A percentile compares a stretch with the other conserved stretches of the same genome.
Conservation (phyloP, 2,329 filamentous ascomycete genomes). For the Colletotrichum salicis region DNA sequence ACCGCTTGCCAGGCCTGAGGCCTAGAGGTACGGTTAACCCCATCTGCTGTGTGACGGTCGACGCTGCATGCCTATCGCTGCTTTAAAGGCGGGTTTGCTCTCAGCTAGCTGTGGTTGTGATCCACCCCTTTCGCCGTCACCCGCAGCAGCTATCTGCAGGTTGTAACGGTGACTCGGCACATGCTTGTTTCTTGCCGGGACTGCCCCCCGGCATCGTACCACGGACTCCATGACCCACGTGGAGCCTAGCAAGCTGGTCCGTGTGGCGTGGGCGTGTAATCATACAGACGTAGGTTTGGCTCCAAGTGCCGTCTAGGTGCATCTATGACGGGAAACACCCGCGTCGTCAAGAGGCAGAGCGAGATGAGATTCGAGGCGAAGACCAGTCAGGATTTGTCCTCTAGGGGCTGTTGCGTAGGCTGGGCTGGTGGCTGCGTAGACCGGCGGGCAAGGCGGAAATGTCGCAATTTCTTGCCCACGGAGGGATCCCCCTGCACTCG, state of each 20-base stretch:
- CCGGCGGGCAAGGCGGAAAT: constrained; percentile 17
- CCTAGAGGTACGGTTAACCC: constrained; percentile 1
- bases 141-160: constrained; percentile 30
- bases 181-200: constrained; percentile 36
- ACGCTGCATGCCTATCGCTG: constrained; percentile 21
- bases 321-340: not conserved
- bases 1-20: constrained; percentile 11
- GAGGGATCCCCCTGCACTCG: constrained; percentile 26
- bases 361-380: constrained; percentile 16
- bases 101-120: constrained; percentile 10
- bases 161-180: constrained; percentile 35
- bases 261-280: constrained; percentile 22
- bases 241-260: constrained; percentile 25
- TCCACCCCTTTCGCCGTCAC: not conserved
- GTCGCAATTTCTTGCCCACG: constrained; percentile 22
- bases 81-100: constrained; percentile 19
- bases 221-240: constrained; percentile 33
- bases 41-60: constrained; percentile 22
- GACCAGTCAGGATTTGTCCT: not conserved
- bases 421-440: not conserved
- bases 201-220: constrained; percentile 28
- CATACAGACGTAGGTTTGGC: constrained; percentile 6
- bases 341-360: not conserved
- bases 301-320: not conserved
- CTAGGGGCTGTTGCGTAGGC: not conserved